phyloP scores from a whole-genome alignment of 1,284 basidiomycete species.

The Boletellus deceptivus region DNA sequence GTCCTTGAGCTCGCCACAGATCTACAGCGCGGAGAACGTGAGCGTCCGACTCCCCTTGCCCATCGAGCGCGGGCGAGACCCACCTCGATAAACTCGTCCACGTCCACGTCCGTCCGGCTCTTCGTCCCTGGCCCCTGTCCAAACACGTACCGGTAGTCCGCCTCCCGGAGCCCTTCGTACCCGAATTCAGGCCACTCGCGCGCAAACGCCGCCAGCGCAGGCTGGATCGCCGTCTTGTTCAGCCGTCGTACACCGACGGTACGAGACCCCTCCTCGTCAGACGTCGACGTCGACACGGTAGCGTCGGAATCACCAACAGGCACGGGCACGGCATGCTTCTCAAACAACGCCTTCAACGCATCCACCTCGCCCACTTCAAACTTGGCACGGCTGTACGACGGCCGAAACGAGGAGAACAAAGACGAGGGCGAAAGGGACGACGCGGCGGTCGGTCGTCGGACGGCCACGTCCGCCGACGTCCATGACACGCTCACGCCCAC shows the following conservation, averaged over 20 bases:
- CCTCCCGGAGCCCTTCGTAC: slow-evolving; percentile 51
- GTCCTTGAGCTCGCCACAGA: slow-evolving; percentile 82
- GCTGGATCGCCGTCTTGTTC: slow-evolving; percentile 35
- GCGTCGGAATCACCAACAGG: not conserved
- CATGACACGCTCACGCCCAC: not conserved
- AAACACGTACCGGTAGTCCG: slow-evolving; percentile 72
- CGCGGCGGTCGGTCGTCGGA: slow-evolving; percentile 26
- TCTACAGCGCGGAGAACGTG: slow-evolving; percentile 37
- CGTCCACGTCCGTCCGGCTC: slow-evolving; percentile 53
- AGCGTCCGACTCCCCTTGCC: too few relatives aligned
- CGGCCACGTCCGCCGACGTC: not conserved
- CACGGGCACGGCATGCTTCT: slow-evolving; percentile 32
- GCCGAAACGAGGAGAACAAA: slow-evolving; percentile 22
- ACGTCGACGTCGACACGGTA: not conserved
- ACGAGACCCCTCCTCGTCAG: slow-evolving; percentile 3
- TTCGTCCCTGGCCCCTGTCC: slow-evolving; percentile 69
- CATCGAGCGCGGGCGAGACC: slow-evolving; percentile 18
- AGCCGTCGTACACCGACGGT: slow-evolving; percentile 5
- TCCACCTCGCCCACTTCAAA: slow-evolving; percentile 72
- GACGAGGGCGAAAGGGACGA: too few relatives aligned
- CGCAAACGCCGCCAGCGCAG: slow-evolving; percentile 39
- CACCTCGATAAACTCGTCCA: slow-evolving; percentile 83
- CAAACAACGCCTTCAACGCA: slow-evolving; percentile 59
- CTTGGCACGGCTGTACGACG: slow-evolving; percentile 50
- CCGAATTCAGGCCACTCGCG: slow-evolving; percentile 43